These are phyloP conservation scores for Lavandula angustifolia DNA, from an alignment of 257 asterid genomes.

Conservation along the genomic window DNA sequence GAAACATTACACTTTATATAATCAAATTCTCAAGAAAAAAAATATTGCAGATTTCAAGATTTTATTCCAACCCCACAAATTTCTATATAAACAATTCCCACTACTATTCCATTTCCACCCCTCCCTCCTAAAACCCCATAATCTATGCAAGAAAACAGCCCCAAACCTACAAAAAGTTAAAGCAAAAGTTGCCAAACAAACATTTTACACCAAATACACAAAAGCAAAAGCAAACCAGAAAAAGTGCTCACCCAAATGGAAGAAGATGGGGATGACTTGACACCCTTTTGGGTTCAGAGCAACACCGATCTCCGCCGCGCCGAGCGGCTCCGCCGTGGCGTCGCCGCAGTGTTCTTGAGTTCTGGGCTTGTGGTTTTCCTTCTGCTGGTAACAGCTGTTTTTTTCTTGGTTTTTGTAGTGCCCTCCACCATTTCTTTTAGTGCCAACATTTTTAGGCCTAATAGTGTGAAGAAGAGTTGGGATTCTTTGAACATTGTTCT, in stretches of 20 bases:
- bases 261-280: conserved; percentile 49
- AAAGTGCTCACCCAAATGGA: conserved; percentile 42
- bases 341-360: conserved; percentile 58
- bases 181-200: conserved; percentile 30
- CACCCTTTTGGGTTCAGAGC: conserved; percentile 82
- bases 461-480: conserved; percentile 77
- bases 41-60: not conserved
- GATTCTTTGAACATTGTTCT: conserved; percentile 70
- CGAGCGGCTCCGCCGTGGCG: conserved; percentile 56
- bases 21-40: not conserved
- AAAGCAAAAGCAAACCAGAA: conserved; percentile 29
- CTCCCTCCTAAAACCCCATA: conserved; percentile 10
- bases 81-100: conserved; percentile 39
- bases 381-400: conserved; percentile 55
- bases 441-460: conserved; percentile 64
- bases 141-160: conserved; percentile 34
- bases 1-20: not conserved
- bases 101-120: conserved; percentile 43
- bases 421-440: conserved; percentile 56
- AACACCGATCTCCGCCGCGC: conserved; percentile 54
- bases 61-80: conserved; percentile 22
- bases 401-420: conserved; percentile 57
- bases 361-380: conserved; percentile 60
- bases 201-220: conserved; percentile 21
- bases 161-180: conserved; percentile 31